Evolutionary conservation across 2,329 filamentous ascomycete genomes (phyloP), one percentile per base, ranked within the genome.

Genomic region (Botrytis pseudocinerea): DNA sequence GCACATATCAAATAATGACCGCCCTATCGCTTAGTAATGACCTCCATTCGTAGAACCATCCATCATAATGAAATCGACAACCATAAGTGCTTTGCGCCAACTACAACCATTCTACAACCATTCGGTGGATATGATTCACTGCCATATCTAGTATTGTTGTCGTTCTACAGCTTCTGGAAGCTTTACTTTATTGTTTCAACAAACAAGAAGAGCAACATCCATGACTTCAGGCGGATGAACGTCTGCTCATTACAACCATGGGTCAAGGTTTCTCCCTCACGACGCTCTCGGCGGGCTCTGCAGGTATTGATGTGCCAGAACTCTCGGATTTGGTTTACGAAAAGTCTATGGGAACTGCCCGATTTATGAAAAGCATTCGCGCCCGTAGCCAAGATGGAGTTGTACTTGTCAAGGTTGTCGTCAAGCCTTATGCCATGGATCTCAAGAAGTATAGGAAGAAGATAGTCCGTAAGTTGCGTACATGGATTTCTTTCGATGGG

Each of bases 281-380:
- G 71, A 95, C 94, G 80, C 92, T 97, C 76, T 96, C 94, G 71
- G 93, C 94, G 76, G 96, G 95, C 81, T 93, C 94, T 71, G 95
- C 95, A 73, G 94, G 94, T 78, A 97, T 99, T 82, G 95, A 99
- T 82, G 90, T 97, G 42, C 92, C 95, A 57, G 95, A 99, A 85
- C 89, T 99, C 60, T 89, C 93, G 61, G 96, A 98, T 81, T 85
- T 98, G 74, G 90, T 92, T 54, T 97, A 98, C 84, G 96, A 99
- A 83, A 94, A 92, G 83, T 94, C 94, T 51, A 89, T 99, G 80
- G 95, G 95, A 65, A 94, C 92, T 77, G 94, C 94, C 38, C 91
- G 96, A 54, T 98, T 99, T 80, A 96, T 99, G 91, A 98, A 98
- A 83, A 96, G 93, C 76, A 95, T 98, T 76, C 90, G 95, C 76